Base-by-base conservation (phyloP, 352 stramenopile species). In the Globisporangium emineosum region DNA sequence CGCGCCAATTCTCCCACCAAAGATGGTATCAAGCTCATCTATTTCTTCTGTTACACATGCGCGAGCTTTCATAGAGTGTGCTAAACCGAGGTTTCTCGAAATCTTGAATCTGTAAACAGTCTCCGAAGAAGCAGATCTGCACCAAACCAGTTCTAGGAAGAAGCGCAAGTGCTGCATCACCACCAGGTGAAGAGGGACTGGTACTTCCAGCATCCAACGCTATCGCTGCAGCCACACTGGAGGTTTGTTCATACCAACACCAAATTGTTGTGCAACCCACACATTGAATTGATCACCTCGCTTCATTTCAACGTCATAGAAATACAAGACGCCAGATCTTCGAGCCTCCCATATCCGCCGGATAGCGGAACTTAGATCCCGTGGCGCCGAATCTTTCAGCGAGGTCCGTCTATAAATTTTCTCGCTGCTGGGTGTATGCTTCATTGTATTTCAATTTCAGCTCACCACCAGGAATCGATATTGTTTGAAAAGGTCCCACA, bases 271-370 rank as follows among this genome's bases (percentile, higher is more conserved):
- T n/a, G n/a, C n/a, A n/a, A n/a, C 8, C 0, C 50, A 57, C 8
- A 33, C 15, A 40, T 7, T 25, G 7, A 7, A 42, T 57, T 21
- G 2, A 10, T n/a, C 19, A 7, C 23, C 9, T 19, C 17, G 7
- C 19, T 47, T 47, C 5, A 10, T 42, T 42, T 42, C 35, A 42
- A 42, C 35, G 35, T 53, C 12, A 35, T 42, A 90, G 72, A 73
- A 67, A 69, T 92, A 86, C 62, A 83, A 75, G 64, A 79, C 81
- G 66, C 83, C 79, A 2, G 69, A 92, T 42, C 67, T 90, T 19
- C 67, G 78, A 40, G 77, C 79, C 2, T 90, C 81, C 9, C 83
- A 92, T 49, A 86, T 89, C 52, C 83, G 82, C 13, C 76, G 83
- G 42, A 78, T 92, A 33, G 74, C 81, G n/a, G 79, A 87, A 54